Percentiles rank a stretch among this genome's conserved stretches.
Conservation (phyloP, 2,329 filamentous ascomycete species). For the Colletotrichum truncatum region DNA sequence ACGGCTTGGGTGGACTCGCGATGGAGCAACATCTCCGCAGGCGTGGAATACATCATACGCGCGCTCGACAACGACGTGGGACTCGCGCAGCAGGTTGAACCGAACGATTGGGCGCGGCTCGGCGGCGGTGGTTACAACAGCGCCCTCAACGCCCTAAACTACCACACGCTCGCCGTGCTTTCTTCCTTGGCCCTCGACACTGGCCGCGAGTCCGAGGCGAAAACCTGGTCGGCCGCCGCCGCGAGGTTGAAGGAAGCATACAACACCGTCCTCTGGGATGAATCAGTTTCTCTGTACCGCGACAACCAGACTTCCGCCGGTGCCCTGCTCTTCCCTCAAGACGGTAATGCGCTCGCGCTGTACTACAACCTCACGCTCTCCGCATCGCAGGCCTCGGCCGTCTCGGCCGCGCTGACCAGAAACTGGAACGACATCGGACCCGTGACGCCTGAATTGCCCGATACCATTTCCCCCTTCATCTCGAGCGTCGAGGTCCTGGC, state of each 20-base stretch:
- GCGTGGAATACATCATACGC: constrained; percentile 33
- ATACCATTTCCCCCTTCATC: constrained; percentile 47
- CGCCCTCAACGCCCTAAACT: constrained; percentile 42
- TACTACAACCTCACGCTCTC: constrained; percentile 35
- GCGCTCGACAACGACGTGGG: constrained; percentile 28
- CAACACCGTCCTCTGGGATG: constrained; percentile 56
- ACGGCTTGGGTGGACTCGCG: constrained; percentile 49
- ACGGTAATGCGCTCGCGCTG: constrained; percentile 58
- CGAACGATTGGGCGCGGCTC: constrained; percentile 42
- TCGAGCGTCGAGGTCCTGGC: constrained; percentile 44
- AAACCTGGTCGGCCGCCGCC: constrained; percentile 19
- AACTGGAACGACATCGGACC: constrained; percentile 41
- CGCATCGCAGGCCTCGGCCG: constrained; percentile 18
- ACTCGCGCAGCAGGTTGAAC: constrained; percentile 29
- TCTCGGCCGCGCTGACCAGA: constrained; percentile 32
- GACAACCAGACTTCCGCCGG: constrained; percentile 54
- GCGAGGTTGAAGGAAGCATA: constrained; percentile 42
- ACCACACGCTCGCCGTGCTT: constrained; percentile 37
- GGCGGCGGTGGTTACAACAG: constrained; percentile 40
- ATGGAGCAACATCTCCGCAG: constrained; percentile 52
- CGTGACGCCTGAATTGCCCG: constrained; percentile 42
- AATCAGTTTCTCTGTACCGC: constrained; percentile 51
- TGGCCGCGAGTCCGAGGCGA: constrained; percentile 7
- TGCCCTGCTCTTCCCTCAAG: constrained; percentile 53
- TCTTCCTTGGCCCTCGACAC: constrained; percentile 32